Conservation (phyloP, 495 filamentous ascomycete species). For the Daldinia concentrica region DNA sequence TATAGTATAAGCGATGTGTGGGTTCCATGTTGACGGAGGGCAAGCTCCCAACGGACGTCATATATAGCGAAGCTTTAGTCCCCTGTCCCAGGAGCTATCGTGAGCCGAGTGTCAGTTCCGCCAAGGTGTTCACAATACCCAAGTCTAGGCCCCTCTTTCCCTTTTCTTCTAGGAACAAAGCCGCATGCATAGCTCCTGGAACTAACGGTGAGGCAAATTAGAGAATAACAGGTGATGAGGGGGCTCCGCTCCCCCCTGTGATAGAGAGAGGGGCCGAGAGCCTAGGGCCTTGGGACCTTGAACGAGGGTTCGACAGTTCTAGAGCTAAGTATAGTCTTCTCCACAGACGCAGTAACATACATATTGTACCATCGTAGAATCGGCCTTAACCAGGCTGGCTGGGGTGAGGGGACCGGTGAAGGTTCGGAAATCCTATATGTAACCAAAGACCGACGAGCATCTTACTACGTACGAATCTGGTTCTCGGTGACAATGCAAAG, state of each 20-base stretch:
- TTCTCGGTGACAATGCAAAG: slow-evolving; percentile 21
- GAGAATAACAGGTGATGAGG: slow-evolving; percentile 18
- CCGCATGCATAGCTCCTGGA: slow-evolving; percentile 16
- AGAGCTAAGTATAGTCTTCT: slow-evolving; percentile 29
- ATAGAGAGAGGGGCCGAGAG: slow-evolving; percentile 30
- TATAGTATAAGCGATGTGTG: slow-evolving; percentile 6
- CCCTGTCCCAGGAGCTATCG: slow-evolving; percentile 30
- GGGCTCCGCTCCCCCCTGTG: slow-evolving; percentile 33
- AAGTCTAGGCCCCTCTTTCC: slow-evolving; percentile 29
- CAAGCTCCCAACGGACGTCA: slow-evolving; percentile 19
- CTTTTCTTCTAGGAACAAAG: slow-evolving; percentile 17
- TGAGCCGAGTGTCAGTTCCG: slow-evolving; percentile 25
- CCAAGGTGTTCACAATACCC: slow-evolving; percentile 29
- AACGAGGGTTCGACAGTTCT: slow-evolving; percentile 33
- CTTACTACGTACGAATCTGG: slow-evolving; percentile 15
- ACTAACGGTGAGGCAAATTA: slow-evolving; percentile 34
- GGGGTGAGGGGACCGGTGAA: slow-evolving; percentile 37
- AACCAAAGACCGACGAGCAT: slow-evolving; percentile 19
- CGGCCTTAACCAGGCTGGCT: slow-evolving; percentile 23
- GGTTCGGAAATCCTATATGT: slow-evolving; percentile 32
- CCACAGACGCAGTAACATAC: slow-evolving; percentile 35
- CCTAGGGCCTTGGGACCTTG: slow-evolving; percentile 14
- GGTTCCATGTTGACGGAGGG: slow-evolving; percentile 5
- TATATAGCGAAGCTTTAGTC: slow-evolving; percentile 33
- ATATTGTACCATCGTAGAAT: slow-evolving; percentile 16